Base-by-base conservation (phyloP, 768 basidiomycete genomes). In the Dioszegia hungarica region DNA sequence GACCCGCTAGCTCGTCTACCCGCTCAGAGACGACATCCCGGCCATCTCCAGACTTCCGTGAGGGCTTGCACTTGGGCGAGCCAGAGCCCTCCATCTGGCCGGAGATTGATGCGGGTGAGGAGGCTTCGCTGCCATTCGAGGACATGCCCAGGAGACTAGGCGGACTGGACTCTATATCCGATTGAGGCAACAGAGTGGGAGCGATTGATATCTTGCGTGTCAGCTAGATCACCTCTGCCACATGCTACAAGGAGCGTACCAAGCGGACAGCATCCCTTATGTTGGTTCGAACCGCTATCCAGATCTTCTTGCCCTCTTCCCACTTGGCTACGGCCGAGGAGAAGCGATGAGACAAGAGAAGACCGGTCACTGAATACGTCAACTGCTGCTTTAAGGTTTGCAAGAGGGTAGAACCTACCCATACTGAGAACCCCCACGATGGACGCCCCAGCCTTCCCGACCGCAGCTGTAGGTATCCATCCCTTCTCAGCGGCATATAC, bases 301-400 rank as follows among this genome's bases (percentile, higher is more conserved):
- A 76, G 0, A 70, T 65, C 47, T 66, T 67, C 51, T 68, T 73
- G 4, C 75, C 75, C 34, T 72, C 68, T 19, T 73, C 70, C 73
- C 73, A 76, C 47, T 72, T 73, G 0, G 62, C 54, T 10, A 74
- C 59, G 0, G 75, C 73, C 2, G 63, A 60, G 6, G 67, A 73
- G 40, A 70, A 71, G 5, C 70, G 55, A 58, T 76, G 74, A 19
- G 66, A 69, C 15, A 76, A 56, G 14, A 76, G 51, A 37, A 76
- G 57, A 6, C 73, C 73, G 19, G 68, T 73, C 12, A 74, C 73
- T 73, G 39, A n/a, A n/a, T 2, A n/a, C 28, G 19, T 39, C 19
- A 48, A 17, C 47, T 33, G 28, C 19, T 6, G 12, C 22, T 15
- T 28, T 25, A 24, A 22, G n/a, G 34, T 20, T 28, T 3, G 14